Conservation (phyloP, 352 stramenopile genomes). For the Peronospora farinosa region DNA sequence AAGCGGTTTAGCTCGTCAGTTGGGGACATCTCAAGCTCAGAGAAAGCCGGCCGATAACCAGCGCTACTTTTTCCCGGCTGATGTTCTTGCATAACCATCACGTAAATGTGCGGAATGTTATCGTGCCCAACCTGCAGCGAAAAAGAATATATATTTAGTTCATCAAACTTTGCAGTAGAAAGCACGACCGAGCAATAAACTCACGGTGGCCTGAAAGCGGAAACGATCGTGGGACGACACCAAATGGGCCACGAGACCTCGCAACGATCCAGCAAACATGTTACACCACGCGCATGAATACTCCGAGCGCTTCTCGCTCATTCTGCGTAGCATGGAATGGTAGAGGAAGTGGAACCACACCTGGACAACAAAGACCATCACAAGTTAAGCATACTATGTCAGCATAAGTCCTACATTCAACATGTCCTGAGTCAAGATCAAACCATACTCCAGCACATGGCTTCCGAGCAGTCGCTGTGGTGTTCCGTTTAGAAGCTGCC, state of each 20-base stretch:
- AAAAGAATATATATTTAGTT: conserved; percentile 2
- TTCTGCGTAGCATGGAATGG: conserved; percentile 67
- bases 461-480: conserved; percentile 13
- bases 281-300: conserved; percentile 82
- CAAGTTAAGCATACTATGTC: background rate
- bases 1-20: conserved; percentile 49
- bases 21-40: conserved; percentile 48
- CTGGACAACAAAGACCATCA: conserved; percentile 19
- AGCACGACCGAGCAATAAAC: conserved; percentile 1
- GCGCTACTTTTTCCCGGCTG: conserved; percentile 18
- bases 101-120: conserved; percentile 78
- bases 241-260: conserved; percentile 67
- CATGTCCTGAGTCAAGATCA: background rate
- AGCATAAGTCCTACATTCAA: conserved; percentile 2
- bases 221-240: conserved; percentile 74
- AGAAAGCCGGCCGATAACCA: conserved; percentile 31
- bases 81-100: conserved; percentile 45
- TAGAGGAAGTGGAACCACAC: conserved; percentile 85
- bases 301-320: conserved; percentile 78
- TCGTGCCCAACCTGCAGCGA: conserved; percentile 54
- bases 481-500: conserved; percentile 35
- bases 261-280: conserved; percentile 67
- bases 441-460: conserved; percentile 29
- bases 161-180: background rate
- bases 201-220: conserved; percentile 66